These are phyloP conservation scores for Linnemannia zychae DNA, from an alignment of 192 early-diverging fungal genomes.

Conservation along the genomic window DNA sequence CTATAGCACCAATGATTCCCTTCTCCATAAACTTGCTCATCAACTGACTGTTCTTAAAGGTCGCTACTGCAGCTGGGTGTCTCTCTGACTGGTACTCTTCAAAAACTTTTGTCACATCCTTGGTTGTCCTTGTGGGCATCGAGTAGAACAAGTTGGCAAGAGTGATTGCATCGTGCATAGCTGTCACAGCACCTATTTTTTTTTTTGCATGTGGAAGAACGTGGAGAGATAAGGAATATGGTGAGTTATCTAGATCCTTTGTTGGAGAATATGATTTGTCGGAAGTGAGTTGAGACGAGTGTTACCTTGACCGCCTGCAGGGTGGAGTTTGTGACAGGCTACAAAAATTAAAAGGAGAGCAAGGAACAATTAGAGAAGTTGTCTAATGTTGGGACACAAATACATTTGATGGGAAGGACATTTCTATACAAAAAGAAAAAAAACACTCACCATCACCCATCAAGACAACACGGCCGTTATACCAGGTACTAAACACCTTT, in stretches of 20 bases:
- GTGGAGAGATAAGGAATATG: no score
- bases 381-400: no score
- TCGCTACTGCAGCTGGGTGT: not conserved
- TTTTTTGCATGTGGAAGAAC: not conserved
- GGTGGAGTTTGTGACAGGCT: constrained; percentile 23
- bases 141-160: not conserved
- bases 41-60: not conserved
- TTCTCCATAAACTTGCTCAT: constrained; percentile 7
- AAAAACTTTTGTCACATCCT: not conserved
- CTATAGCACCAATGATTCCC: not conserved
- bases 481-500: constrained; percentile 26
- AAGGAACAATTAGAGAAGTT: not conserved
- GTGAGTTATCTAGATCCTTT: not conserved
- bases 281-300: not conserved
- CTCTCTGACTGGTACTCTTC: not conserved
- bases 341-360: not conserved
- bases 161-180: no score
- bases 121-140: not conserved
- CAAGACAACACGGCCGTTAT: not conserved
- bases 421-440: not conserved
- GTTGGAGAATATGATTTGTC: not conserved
- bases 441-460: constrained; percentile 12
- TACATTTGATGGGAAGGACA: not conserved
- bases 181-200: not conserved
- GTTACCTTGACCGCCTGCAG: not conserved